These are phyloP conservation scores for Globisporangium cystogenes DNA, from an alignment of 352 stramenopile species.

Conservation along the genomic window DNA sequence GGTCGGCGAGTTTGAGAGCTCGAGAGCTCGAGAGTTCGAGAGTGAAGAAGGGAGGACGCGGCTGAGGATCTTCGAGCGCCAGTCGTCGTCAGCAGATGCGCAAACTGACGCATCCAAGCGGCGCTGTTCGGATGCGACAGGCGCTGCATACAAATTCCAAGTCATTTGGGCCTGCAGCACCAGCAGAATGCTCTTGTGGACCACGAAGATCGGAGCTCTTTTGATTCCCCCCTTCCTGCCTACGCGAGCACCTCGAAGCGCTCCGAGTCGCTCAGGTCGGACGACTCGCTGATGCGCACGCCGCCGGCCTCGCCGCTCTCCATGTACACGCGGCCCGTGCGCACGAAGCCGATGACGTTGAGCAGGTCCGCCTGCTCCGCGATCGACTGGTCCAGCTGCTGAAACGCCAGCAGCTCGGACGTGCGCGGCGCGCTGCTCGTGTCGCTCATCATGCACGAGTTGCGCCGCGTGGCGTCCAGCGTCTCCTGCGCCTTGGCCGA, in stretches of 20 bases:
- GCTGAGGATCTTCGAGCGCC: not conserved
- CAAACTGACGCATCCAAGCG: constrained; percentile 8
- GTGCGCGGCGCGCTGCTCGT: constrained; percentile 55
- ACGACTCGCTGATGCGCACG: constrained; percentile 62
- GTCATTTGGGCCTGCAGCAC: constrained; percentile 3
- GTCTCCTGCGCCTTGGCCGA: constrained; percentile 56
- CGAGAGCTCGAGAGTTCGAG: not conserved
- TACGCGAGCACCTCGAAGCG: constrained; percentile 63
- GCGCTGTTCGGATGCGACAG: not conserved
- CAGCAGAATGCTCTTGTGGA: constrained; percentile 12
- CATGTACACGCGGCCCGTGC: constrained; percentile 72
- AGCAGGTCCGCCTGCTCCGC: constrained; percentile 67
- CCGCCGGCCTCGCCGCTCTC: constrained; percentile 46
- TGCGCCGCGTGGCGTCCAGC: constrained; percentile 57
- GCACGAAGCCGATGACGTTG: constrained; percentile 72
- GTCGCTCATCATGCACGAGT: constrained; percentile 77
- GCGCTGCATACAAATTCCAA: constrained; percentile 22
- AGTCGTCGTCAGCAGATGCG: not conserved
- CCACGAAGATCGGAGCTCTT: no score
- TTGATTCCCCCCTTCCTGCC: no score
- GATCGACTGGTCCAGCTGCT: constrained; percentile 68
- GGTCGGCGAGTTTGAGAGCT: no score
- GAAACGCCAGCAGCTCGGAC: constrained; percentile 59
- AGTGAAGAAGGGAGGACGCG: not conserved
- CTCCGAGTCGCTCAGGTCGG: constrained; percentile 38